Base-by-base conservation (phyloP, 805 yeast species). In the Candida incommunis region DNA sequence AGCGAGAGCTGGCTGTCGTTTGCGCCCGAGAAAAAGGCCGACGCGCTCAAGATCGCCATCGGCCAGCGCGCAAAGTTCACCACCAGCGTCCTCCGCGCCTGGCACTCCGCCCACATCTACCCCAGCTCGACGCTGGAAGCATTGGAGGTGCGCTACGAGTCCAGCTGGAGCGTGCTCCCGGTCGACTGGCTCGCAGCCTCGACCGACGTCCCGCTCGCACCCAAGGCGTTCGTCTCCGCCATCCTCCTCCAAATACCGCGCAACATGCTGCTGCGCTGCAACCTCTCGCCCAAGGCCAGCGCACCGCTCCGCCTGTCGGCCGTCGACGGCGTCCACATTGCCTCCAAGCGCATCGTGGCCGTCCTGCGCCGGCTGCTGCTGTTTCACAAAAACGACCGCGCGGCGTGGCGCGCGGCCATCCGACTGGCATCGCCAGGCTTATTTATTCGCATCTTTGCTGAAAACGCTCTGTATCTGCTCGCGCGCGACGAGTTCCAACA, bases 261-360 rank as follows among this genome's bases (percentile, higher is more conserved):
- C 41, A 43, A 11, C 27, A 41, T 4, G 34, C 37, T 29, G 27
- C 42, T 41, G 4, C 27, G 50, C 1, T 45, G 43, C 40, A 49
- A 49, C 23, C 43, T 47, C 22, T 44, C 50, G 1, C 51, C 51
- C 20, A 24, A 35, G 7, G 50, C 51, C 23, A 45, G 42, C 3
- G 29, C 48, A 5, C 29, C 45, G 24, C 48, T 46, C 3, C 46
- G 47, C 11, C 37, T 40, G 18, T n/a, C 42, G 9, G 47, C 50
- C 7, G 40, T 47, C 16, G 25, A 31, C 11, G 41, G 40, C 31
- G 29, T 41, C 23, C 34, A 24, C 3, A 18, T 34, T 15, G 35
- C 41, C 25, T 25, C 37, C 20, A 40, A 25, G 23, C 40, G 26
- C 21, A 23, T 45, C 18, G 37, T 18, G 7, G 18, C 18, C 18